Evolutionary conservation across 2,329 filamentous ascomycete species (phyloP), one percentile per base, ranked within the genome.

Genomic region (Kalaharituber pfeilii): DNA sequence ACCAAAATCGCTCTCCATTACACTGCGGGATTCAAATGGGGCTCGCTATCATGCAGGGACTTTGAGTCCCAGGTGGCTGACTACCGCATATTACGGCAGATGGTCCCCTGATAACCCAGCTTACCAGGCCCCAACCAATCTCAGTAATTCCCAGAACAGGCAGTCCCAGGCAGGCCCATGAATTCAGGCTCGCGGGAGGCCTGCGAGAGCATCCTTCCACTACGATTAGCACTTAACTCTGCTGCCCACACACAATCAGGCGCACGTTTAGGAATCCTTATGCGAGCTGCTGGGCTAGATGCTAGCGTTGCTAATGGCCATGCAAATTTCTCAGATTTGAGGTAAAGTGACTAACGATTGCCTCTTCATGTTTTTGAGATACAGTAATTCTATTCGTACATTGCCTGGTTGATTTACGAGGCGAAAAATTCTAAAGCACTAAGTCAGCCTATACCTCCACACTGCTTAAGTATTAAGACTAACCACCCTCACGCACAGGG

Each of bases 41-140:
- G 42, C 24, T 20, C 25, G 42, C 42, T 47, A n/a, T 47, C 22
- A 47, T 47, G 42, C 42, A 47, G 42, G 42, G 42, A 47, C 42
- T 47, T 15, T 22, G 13, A 25, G 13, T 22, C 42, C 15, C 42
- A 22, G 25, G 22, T 47, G n/a, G 42, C 4, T 13, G 13, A 39
- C 33, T 39, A 18, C 30, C 15, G 33, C 13, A 18, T 39, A 39
- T 39, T 39, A 39, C 33, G 33, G 33, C 33, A 39, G 33, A 39
- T 39, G 15, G 33, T 39, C 33, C 33, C 33, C 33, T n/a, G 33
- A 39, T 13, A 13, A 39, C 13, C 33, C 33, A 18, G 33, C 20
- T 13, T 6, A 39, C 33, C 33, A 39, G n/a, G 33, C 33, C 33
- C 13, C 42, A 47, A 20, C 5, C 5, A 13, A 4, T 15, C 42